These are phyloP conservation scores for Phytophthora vignae DNA, from an alignment of 352 stramenopile genomes.

Conservation along the genomic window DNA sequence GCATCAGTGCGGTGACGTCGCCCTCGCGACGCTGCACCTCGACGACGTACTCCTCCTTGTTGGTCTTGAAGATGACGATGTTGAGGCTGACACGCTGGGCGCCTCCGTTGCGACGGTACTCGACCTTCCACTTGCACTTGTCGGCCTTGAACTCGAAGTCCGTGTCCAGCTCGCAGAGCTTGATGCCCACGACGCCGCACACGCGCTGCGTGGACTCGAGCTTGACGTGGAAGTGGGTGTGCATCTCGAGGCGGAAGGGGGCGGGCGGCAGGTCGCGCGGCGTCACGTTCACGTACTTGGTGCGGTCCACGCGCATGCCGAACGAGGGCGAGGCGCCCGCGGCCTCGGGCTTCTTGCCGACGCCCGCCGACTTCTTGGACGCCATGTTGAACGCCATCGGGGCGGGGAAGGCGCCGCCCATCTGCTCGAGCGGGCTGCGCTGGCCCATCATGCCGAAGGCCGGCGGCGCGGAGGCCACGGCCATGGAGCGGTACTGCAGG, in stretches of 20 bases:
- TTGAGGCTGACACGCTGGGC: conserved; percentile 78
- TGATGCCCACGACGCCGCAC: conserved; percentile 79
- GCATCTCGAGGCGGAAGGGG: conserved; percentile 85
- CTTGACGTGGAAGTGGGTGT: conserved; percentile 91
- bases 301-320: conserved; percentile 68
- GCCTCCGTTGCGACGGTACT: conserved; percentile 63
- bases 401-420: conserved; percentile 50
- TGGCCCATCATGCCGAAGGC: conserved; percentile 51
- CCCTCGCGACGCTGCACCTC: conserved; percentile 80
- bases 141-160: conserved; percentile 86
- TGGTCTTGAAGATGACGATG: conserved; percentile 80
- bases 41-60: conserved; percentile 75
- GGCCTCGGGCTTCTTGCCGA: conserved; percentile 36
- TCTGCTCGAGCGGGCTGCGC: conserved; percentile 33
- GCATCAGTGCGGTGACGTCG: conserved; percentile 85
- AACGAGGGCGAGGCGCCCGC: conserved; percentile 48
- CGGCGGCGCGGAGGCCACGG: conserved; percentile 46
- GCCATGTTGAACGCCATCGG: conserved; percentile 52
- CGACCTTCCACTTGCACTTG: conserved; percentile 92
- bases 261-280: conserved; percentile 74
- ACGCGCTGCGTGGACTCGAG: conserved; percentile 75
- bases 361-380: conserved; percentile 43
- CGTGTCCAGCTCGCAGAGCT: conserved; percentile 86
- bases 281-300: conserved; percentile 79
- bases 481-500: conserved; percentile 69